Conservation (phyloP, 306 rosid genomes). For the Cucurbita pepo region DNA sequence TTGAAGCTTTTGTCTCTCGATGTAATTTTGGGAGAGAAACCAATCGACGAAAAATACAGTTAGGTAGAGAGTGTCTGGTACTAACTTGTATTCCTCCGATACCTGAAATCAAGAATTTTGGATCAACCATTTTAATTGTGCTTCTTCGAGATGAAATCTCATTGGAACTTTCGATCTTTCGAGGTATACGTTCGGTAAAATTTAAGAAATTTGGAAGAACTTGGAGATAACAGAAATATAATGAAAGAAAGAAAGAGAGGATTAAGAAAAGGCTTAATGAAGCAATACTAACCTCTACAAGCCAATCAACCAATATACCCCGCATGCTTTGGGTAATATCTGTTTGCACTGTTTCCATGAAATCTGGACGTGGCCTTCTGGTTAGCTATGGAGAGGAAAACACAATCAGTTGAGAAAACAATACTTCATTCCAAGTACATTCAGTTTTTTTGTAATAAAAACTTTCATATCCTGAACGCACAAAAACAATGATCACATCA, state of each 20-base stretch:
- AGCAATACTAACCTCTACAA: slow-evolving; percentile 65
- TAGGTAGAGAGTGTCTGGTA: slow-evolving; percentile 69
- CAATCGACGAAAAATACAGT: slow-evolving; percentile 67
- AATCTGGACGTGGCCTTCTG: slow-evolving; percentile 49
- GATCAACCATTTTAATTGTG: background rate
- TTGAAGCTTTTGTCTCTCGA: slow-evolving; percentile 67
- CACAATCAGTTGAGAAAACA: background rate
- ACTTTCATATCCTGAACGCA: background rate
- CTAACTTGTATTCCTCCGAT: slow-evolving; percentile 69
- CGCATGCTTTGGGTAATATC: slow-evolving; percentile 87
- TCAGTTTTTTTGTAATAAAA: background rate
- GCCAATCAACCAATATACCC: slow-evolving; percentile 85
- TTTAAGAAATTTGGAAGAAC: background rate
- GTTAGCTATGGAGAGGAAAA: slow-evolving; percentile 34
- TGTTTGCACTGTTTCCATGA: slow-evolving; percentile 54
- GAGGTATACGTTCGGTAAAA: background rate
- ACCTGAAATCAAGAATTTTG: slow-evolving; percentile 39
- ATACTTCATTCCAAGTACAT: background rate
- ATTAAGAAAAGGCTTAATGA: background rate
- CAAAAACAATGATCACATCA: background rate
- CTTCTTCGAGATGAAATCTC: background rate
- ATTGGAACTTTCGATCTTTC: background rate
- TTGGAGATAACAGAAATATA: background rate
- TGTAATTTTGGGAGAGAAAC: slow-evolving; percentile 61
- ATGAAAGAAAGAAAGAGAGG: background rate